Base-by-base conservation (phyloP, 2,329 filamentous ascomycete species). In the Chaetomium olivaceum region DNA sequence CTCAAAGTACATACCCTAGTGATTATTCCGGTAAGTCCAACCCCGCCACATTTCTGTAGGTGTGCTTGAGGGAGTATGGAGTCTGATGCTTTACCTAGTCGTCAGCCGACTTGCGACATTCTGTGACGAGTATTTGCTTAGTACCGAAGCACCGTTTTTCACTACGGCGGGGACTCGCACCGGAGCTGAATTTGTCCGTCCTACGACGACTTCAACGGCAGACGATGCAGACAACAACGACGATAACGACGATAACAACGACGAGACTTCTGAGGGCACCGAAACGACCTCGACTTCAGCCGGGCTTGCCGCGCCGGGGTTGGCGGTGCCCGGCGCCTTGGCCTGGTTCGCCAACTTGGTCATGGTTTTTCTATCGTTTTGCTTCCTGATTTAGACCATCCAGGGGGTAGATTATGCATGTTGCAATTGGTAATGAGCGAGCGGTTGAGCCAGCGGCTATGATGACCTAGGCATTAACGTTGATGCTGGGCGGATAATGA, bases 21-120 rank as follows among this genome's bases (percentile, higher is more conserved):
- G 65, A 70, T 11, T 73, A 73, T 58, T 31, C 56, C 6, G 23
- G 67, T 69, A 62, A 23, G 64, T 63, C 11, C 23, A 27, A 23
- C 14, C 6, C 21, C 27, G 4, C 29, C 43, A 23, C 19, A n/a
- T 9, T 59, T 43, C 48, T 19, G 14, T 3, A 4, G 14, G 19
- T 33, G 12, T 21, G 27, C n/a, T 48, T 14, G 12, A 8, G 16
- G 14, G 19, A 27, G 19, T 16, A n/a, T 12, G 27, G 43, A 3
- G 7, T 27, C 46, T 56, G 36, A 55, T 39, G 6, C 25, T 19
- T 2, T 1, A 23, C 29, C 11, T 39, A 70, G 67, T 65, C 50
- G 55, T 70, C 29, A 50, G 48, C 11, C 27, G n/a, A 9, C 58
- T 72, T 23, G 48, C 62, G 23, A 68, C 67, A 11, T 67, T 70